A percentile compares a stretch with the other conserved stretches of the same genome.
These are phyloP conservation scores for Aureobasidium subglaciale DNA, from an alignment of 2,329 filamentous ascomycete genomes.

Conservation along the genomic window DNA sequence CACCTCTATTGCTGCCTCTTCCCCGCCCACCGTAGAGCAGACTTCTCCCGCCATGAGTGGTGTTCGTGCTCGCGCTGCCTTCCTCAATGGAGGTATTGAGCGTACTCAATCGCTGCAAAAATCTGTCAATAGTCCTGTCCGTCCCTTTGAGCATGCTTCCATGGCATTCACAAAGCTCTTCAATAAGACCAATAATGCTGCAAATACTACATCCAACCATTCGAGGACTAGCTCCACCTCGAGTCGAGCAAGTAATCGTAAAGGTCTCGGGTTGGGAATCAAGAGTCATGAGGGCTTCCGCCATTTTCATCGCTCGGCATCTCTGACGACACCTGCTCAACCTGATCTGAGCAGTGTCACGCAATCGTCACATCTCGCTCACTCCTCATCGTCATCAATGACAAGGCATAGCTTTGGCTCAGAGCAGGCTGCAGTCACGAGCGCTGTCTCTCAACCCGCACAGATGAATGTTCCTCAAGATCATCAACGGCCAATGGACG, in stretches of 20 bases:
- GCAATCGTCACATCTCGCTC: not conserved
- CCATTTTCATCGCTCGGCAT: slow-evolving; percentile 8
- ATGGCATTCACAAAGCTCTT: slow-evolving; percentile 33
- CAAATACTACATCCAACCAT: slow-evolving; percentile 21
- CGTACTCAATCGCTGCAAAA: slow-evolving; percentile 23
- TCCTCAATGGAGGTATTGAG: slow-evolving; percentile 17
- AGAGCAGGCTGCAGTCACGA: not conserved
- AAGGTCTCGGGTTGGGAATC: not conserved
- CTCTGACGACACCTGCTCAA: not conserved
- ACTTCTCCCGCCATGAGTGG: not conserved
- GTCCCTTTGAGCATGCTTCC: slow-evolving; percentile 33
- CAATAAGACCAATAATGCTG: slow-evolving; percentile 22
- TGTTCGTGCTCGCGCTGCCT: slow-evolving; percentile 16
- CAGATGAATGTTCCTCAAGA: not conserved
- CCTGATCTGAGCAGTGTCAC: not conserved
- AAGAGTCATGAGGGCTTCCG: slow-evolving; percentile 12
- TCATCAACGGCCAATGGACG: not conserved
- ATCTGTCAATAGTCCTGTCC: slow-evolving; percentile 28
- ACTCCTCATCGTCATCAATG: not conserved
- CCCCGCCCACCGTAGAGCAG: not conserved
- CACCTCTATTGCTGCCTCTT: not conserved
- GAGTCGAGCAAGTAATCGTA: slow-evolving; percentile 3
- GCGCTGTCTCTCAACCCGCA: not conserved
- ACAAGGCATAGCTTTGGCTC: not conserved
- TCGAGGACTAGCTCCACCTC: slow-evolving; percentile 12